Conservation (phyloP, 345 rosid species). For the Syzygium aqueum region DNA sequence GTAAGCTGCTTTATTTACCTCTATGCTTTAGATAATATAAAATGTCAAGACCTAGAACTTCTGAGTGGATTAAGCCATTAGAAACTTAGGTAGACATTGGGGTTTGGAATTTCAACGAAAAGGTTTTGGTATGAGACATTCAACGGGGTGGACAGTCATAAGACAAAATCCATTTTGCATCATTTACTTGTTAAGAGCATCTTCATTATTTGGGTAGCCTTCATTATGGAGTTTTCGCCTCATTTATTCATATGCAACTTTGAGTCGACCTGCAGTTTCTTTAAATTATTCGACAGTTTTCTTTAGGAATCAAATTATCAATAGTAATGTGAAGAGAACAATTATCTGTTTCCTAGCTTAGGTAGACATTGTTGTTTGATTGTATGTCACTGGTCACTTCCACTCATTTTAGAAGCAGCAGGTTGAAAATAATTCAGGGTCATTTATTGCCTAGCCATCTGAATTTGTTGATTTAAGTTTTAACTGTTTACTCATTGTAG, state of each 20-base stretch:
- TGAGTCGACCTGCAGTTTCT: neutral
- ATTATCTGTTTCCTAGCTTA: neutral
- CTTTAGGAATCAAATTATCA: neutral
- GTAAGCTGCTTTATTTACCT: constrained; percentile 31
- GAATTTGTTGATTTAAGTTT: neutral
- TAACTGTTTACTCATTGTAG: neutral
- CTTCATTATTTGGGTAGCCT: neutral
- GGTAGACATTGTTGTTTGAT: neutral
- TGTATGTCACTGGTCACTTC: neutral
- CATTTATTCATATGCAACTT: neutral
- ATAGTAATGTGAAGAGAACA: neutral
- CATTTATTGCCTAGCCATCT: neutral
- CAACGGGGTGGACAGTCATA: neutral
- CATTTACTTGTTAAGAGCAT: neutral
- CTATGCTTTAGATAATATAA: neutral
- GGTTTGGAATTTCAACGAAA: neutral
- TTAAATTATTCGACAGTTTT: neutral
- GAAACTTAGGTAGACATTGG: neutral
- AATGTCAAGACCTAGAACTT: neutral
- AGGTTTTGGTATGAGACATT: neutral
- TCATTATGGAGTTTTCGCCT: neutral
- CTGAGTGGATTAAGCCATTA: neutral
- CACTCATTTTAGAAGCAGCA: neutral
- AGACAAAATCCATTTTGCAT: neutral
- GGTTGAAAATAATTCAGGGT: neutral